Conservation (phyloP, 164 flowering plant species). For the Macadamia integrifolia region DNA sequence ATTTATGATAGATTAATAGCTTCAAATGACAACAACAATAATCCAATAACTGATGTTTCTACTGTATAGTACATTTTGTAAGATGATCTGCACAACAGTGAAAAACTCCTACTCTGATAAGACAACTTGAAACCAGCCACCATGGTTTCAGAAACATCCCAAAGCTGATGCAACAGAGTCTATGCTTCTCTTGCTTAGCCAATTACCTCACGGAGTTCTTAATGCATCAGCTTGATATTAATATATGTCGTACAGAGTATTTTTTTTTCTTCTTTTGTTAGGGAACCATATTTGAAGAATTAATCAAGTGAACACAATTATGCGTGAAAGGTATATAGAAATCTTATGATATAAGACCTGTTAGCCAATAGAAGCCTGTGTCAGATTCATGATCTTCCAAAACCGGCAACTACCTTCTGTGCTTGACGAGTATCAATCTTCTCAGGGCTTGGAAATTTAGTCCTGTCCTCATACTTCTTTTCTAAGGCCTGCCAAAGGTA, state of each 20-base stretch:
- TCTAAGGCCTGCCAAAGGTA: constrained; percentile 64
- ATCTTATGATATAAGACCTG: constrained; percentile 8
- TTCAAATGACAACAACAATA: background rate
- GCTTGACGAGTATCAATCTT: constrained; percentile 41
- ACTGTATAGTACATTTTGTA: background rate
- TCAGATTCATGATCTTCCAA: constrained; percentile 46
- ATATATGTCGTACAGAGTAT: background rate
- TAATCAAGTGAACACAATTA: background rate
- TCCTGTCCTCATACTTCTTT: constrained; percentile 66
- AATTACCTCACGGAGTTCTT: constrained; percentile 2
- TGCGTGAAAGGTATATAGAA: background rate
- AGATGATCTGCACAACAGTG: background rate
- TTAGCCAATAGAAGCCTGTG: constrained; percentile 4
- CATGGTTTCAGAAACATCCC: constrained; percentile 4
- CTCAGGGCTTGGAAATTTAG: constrained; percentile 83
- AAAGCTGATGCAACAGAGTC: background rate
- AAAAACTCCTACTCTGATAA: background rate
- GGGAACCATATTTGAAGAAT: background rate
- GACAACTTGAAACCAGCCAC: constrained; percentile 9
- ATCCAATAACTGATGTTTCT: background rate
- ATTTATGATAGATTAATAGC: background rate
- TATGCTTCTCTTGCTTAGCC: constrained; percentile 6
- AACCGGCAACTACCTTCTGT: constrained; percentile 55
- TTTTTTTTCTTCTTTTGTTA: background rate
- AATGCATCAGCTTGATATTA: constrained; percentile 5